Conservation (phyloP, 306 rosid species). For the Quercus engelmannii region DNA sequence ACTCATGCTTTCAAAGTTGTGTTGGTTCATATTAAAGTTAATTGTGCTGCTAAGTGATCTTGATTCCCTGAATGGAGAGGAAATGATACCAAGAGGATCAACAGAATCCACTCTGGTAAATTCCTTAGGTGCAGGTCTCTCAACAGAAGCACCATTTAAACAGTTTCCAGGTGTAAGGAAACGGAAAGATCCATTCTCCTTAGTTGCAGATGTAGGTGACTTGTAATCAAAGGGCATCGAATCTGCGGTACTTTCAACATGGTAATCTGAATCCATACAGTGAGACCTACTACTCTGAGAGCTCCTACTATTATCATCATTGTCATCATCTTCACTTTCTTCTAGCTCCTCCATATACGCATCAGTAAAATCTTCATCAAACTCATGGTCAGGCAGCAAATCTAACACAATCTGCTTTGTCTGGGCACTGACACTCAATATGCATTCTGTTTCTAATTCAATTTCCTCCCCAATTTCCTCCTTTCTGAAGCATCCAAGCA, state of each 20-base stretch:
- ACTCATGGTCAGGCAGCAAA: constrained; percentile 45
- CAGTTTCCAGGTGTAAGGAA: not conserved
- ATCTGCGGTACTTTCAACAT: constrained; percentile 60
- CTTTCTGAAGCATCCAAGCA: constrained; percentile 13
- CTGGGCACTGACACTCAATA: constrained; percentile 70
- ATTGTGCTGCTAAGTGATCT: not conserved
- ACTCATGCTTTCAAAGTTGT: not conserved
- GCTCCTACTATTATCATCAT: constrained; percentile 22
- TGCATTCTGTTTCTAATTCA: constrained; percentile 60
- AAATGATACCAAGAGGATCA: not conserved
- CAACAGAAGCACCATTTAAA: constrained; percentile 12
- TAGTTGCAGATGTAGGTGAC: constrained; percentile 10
- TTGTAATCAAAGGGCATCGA: constrained; percentile 34
- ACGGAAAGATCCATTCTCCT: constrained; percentile 17
- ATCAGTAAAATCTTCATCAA: constrained; percentile 56
- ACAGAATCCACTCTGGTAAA: constrained; percentile 7
- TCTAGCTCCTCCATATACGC: constrained; percentile 70
- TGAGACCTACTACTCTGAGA: constrained; percentile 9
- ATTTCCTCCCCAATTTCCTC: constrained; percentile 53
- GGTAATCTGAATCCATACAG: constrained; percentile 21
- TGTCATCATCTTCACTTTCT: constrained; percentile 52
- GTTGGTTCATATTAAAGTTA: not conserved
- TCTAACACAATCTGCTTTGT: constrained; percentile 63
- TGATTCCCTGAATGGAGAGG: not conserved
- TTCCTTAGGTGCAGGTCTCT: constrained; percentile 12